Evolutionary conservation across 108 stramenopile species (phyloP), one percentile per base, ranked within the genome.

Genomic region (Epithemia pelagica): DNA sequence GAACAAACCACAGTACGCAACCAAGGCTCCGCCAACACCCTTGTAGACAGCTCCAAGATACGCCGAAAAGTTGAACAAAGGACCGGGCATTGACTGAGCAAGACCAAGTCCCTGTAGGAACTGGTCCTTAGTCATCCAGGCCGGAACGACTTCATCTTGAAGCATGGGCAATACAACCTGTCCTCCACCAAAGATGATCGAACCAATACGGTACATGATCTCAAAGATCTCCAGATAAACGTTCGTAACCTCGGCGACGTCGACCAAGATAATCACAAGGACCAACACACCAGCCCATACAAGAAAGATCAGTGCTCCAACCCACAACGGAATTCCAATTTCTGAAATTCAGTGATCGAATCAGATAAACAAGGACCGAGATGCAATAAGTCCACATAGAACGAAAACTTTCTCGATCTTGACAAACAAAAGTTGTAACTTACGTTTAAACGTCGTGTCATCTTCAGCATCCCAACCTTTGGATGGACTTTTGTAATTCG

Each of bases 151-250:
- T 69, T 95, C 96, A 59, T 78, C 79, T 58, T 95, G 87, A 1
- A 97, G 77, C 91, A 97, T 93, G 53, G 96, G 96, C 46, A 97
- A 70, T 32, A 97, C 91, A 7, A 95, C 94, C 72, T 91, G 89
- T 31, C 96, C 96, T 22, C 96, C 94, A 22, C 96, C 96, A 82
- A 94, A 97, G 59, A 97, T 92, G 62, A 95, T 81, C 23, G 74
- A 77, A 27, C 96, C 96, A 31, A 94, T 85, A 27, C 95, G 87
- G 68, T 82, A 97, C 79, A 95, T 88, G 28, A 83, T 52, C 66
- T 93, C 90, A 61, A 97, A 97, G 26, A 97, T 90, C 52, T 91
- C 84, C 51, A 91, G 66, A 63, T 89, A 94, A 23, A 71, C 77
- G 46, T 89, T 88, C 1, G 78, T 71, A 0, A 74, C 55, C 23